phyloP scores from a whole-genome alignment of 1,284 basidiomycete species.

The Cryptococcus maquisensis region DNA sequence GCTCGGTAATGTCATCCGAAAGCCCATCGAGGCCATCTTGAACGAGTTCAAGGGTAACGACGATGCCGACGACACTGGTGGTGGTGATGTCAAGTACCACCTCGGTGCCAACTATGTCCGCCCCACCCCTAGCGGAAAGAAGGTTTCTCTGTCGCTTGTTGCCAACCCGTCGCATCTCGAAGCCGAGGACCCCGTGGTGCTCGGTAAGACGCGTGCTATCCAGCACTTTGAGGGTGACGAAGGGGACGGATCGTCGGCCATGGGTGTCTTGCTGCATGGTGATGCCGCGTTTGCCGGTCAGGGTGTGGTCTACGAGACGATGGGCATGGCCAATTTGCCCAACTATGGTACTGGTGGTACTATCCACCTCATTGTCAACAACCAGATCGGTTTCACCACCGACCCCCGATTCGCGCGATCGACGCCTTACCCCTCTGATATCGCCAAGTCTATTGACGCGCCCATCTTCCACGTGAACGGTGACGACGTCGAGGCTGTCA shows the following conservation, averaged over 20 bases:
- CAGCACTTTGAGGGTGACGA: constrained; percentile 94
- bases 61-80: constrained; percentile 68
- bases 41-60: constrained; percentile 84
- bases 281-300: constrained; percentile 99
- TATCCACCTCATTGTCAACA: constrained; percentile 98
- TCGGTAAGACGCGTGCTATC: constrained; percentile 94
- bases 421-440: constrained; percentile 97
- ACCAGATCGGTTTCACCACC: constrained; percentile 99
- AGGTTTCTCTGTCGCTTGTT: constrained; percentile 93
- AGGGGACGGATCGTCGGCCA: constrained; percentile 68
- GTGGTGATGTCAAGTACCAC: constrained; percentile 99
- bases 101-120: constrained; percentile 98
- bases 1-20: constrained; percentile 95
- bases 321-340: constrained; percentile 95
- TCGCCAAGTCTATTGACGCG: constrained; percentile 96
- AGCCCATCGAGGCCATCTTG: constrained; percentile 96
- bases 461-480: constrained; percentile 99
- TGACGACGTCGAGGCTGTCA: constrained; percentile 97
- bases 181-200: constrained; percentile 94
- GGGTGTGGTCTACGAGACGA: constrained; percentile 98
- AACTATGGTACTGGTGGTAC: constrained; percentile 97
- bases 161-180: constrained; percentile 99
- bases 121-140: constrained; percentile 96
- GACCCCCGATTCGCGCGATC: constrained; percentile 97
- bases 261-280: constrained; percentile 94